Conservation (phyloP, 225 moss, liverwort and hornwort genomes). For the Pleurozium schreberi region DNA sequence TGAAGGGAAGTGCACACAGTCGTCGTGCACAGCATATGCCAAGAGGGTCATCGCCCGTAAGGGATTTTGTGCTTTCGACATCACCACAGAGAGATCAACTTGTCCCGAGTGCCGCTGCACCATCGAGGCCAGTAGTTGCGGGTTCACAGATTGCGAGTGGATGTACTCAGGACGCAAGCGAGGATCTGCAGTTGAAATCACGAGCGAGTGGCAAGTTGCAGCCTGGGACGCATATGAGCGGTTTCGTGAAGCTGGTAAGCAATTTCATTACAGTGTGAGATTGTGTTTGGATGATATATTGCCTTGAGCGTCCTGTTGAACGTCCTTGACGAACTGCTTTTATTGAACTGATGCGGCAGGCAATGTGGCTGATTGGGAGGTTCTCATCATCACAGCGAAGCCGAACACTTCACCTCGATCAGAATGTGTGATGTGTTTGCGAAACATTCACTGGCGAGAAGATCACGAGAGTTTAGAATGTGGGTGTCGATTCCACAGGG, state of each 20-base stretch:
- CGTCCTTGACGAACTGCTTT: background rate
- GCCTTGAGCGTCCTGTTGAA: background rate
- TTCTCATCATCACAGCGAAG: background rate
- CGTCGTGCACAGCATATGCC: background rate
- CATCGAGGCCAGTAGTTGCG: background rate
- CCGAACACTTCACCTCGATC: background rate
- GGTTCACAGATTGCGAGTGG: background rate
- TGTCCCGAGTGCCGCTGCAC: too few relatives aligned
- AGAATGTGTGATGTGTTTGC: background rate
- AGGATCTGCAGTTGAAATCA: background rate
- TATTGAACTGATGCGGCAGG: background rate
- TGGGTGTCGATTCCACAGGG: background rate
- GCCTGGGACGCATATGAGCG: background rate
- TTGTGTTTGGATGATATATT: background rate
- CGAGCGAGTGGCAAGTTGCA: background rate
- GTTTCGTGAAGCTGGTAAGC: background rate
- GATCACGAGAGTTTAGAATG: background rate
- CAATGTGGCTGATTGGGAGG: background rate
- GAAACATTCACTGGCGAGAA: fast-evolving
- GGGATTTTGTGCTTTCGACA: too few relatives aligned
- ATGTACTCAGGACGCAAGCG: background rate
- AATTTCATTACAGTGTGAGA: background rate
- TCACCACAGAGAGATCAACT: too few relatives aligned
- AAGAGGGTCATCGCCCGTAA: background rate
- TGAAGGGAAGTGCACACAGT: background rate